Percentiles rank a stretch among this genome's conserved stretches.
phyloP scores from a whole-genome alignment of 2,329 filamentous ascomycete genomes.

The Ophiostoma populinum region DNA sequence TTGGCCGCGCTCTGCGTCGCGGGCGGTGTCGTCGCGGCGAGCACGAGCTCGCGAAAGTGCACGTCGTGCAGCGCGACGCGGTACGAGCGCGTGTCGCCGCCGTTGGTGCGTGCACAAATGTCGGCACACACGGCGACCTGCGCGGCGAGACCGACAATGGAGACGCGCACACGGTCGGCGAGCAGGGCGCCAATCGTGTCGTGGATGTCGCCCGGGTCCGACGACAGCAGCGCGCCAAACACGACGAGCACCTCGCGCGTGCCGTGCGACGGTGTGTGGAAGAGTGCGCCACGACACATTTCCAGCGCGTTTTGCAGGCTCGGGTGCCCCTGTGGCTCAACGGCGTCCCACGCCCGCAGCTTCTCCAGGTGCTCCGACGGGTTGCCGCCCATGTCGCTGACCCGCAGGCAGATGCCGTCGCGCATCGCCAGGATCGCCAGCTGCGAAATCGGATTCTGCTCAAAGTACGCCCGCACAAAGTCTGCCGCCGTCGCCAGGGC shows the following conservation, averaged over 20 bases:
- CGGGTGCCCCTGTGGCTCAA: conserved; percentile 56
- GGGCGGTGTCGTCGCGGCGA: conserved; percentile 77
- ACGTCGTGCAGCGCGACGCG: conserved; percentile 72
- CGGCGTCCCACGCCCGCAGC: conserved; percentile 46
- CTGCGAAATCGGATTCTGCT: conserved; percentile 96
- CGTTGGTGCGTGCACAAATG: conserved; percentile 75
- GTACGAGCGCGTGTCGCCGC: conserved; percentile 42
- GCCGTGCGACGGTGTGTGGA: conserved; percentile 81
- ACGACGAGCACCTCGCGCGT: conserved; percentile 86
- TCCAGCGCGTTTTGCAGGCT: conserved; percentile 90
- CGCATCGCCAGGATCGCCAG: conserved; percentile 84
- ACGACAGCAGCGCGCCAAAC: conserved; percentile 76
- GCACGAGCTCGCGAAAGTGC: conserved; percentile 77
- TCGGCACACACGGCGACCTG: conserved; percentile 86
- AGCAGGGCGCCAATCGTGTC: conserved; percentile 69
- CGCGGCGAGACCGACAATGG: conserved; percentile 77
- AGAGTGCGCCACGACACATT: conserved; percentile 84
- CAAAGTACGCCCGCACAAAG: conserved; percentile 89
- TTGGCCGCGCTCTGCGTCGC: conserved; percentile 46
- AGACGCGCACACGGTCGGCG: conserved; percentile 68
- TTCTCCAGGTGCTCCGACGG: conserved; percentile 72
- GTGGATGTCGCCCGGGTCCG: conserved; percentile 90
- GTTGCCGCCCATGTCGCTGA: conserved; percentile 85
- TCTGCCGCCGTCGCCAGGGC: conserved; percentile 67
- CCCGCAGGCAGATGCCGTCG: conserved; percentile 69